Percentiles rank a stretch among this genome's conserved stretches.
phyloP scores from a whole-genome alignment of 768 basidiomycete genomes.

The Scleroderma bovista region DNA sequence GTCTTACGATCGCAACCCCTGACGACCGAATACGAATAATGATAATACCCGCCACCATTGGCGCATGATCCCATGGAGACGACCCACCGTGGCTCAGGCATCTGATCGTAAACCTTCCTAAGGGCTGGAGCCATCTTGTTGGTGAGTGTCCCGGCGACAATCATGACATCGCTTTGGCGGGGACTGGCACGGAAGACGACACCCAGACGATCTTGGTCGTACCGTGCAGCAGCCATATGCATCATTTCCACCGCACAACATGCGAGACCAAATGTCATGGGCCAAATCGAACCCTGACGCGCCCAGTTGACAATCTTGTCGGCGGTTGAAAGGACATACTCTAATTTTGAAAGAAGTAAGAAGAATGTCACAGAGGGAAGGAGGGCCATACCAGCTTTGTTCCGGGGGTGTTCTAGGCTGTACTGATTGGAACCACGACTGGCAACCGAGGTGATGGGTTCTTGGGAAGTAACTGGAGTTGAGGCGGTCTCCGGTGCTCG shows the following conservation, averaged over 20 bases:
- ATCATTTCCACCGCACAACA: constrained; percentile 99
- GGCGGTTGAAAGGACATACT: constrained; percentile 93
- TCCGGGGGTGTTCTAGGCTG: constrained; percentile 83
- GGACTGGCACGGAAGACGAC: constrained; percentile 99
- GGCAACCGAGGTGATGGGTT: constrained; percentile 68
- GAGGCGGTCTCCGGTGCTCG: constrained; percentile 38
- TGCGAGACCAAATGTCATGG: constrained; percentile 97
- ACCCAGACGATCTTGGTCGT: constrained; percentile 96
- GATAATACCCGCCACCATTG: constrained; percentile 96
- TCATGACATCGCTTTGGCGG: constrained; percentile 97
- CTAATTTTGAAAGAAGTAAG: constrained; percentile 34
- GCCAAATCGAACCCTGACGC: constrained; percentile 98
- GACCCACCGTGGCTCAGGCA: constrained; percentile 99
- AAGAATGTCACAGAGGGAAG: not conserved
- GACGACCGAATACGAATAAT: constrained; percentile 98
- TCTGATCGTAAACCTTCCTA: constrained; percentile 95
- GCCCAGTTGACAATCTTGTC: constrained; percentile 99
- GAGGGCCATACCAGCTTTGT: constrained; percentile 68
- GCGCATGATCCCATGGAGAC: constrained; percentile 99
- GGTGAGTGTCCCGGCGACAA: constrained; percentile 96
- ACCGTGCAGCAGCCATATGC: constrained; percentile 99
- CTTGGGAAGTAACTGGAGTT: constrained; percentile 29
- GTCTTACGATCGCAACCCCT: constrained; percentile 91
- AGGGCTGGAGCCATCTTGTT: constrained; percentile 99
- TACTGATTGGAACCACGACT: constrained; percentile 77